Evolutionary conservation across 441 rosid genomes (phyloP).

Genomic region (Mallotus repandus): DNA sequence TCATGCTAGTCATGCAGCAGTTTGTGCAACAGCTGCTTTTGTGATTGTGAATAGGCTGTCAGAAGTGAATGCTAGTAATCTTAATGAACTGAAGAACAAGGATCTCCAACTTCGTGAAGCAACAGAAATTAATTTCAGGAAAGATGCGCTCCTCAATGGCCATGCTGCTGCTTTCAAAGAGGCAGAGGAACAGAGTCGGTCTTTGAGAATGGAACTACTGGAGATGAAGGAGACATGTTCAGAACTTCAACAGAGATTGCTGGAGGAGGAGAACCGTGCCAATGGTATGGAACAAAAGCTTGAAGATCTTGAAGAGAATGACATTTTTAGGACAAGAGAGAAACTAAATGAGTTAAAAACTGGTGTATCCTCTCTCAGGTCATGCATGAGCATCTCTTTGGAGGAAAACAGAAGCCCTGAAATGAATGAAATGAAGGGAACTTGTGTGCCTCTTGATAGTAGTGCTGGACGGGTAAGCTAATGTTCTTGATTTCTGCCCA

Average conservation of each 20-base stretch:
- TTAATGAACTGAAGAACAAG: constrained; percentile 49
- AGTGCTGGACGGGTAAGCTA: constrained; percentile 59
- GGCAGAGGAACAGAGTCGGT: constrained; percentile 45
- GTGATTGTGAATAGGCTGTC: constrained; percentile 71
- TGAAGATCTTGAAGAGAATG: constrained; percentile 57
- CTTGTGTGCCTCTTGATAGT: constrained; percentile 32
- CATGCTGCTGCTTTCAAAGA: constrained; percentile 41
- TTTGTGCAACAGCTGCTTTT: constrained; percentile 82
- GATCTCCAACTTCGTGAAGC: constrained; percentile 51
- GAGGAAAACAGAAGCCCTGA: constrained; percentile 38
- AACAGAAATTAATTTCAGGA: constrained; percentile 38
- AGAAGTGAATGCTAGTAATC: constrained; percentile 46
- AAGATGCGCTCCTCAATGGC: constrained; percentile 43
- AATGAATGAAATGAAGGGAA: constrained; percentile 30
- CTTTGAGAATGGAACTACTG: constrained; percentile 49
- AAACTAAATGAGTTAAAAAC: constrained; percentile 64
- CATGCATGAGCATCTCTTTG: constrained; percentile 47
- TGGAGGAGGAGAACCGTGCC: constrained; percentile 53
- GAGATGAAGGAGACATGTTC: constrained; percentile 47
- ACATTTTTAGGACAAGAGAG: constrained; percentile 55
- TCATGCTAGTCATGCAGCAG: constrained; percentile 48
- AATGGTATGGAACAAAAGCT: constrained; percentile 55
- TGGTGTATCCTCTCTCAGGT: constrained; percentile 61
- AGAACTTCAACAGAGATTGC: constrained; percentile 43
- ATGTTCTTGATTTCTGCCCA: constrained; percentile 26